A percentile compares a stretch with the other conserved stretches of the same genome.
These are phyloP conservation scores for Phylloporus rhodoxanthus DNA, from an alignment of 768 basidiomycete species.

Conservation along the genomic window DNA sequence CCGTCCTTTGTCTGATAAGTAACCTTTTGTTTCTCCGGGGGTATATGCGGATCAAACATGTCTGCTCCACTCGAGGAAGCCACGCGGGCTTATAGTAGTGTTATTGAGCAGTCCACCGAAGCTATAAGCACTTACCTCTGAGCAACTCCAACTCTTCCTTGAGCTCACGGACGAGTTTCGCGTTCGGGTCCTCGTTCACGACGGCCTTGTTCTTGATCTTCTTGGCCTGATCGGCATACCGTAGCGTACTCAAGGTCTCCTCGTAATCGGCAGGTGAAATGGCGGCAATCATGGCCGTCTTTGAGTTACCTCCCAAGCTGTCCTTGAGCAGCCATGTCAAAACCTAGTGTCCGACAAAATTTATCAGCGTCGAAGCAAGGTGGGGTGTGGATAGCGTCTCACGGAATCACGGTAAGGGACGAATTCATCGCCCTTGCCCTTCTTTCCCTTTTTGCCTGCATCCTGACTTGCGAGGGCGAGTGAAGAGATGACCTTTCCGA, in stretches of 20 bases:
- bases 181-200: slow-evolving; percentile 99
- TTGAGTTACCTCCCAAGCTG: slow-evolving; percentile 93
- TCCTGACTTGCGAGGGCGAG: slow-evolving; percentile 57
- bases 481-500: slow-evolving; percentile 95
- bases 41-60: slow-evolving; percentile 79
- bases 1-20: slow-evolving; percentile 92
- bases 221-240: slow-evolving; percentile 98
- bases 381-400: slow-evolving; percentile 19
- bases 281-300: slow-evolving; percentile 99
- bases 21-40: slow-evolving; percentile 92
- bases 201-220: slow-evolving; percentile 99
- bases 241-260: slow-evolving; percentile 91
- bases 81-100: slow-evolving; percentile 57
- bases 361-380: slow-evolving; percentile 2
- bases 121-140: slow-evolving; percentile 48
- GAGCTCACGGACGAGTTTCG: slow-evolving; percentile 95
- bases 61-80: slow-evolving; percentile 64
- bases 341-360: slow-evolving; percentile 45
- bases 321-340: slow-evolving; percentile 98
- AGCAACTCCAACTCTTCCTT: slow-evolving; percentile 96
- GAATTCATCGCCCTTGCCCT: slow-evolving; percentile 86
- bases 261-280: slow-evolving; percentile 99
- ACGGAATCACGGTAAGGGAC: slow-evolving; percentile 98
- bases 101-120: slow-evolving; percentile 3
- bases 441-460: slow-evolving; percentile 80